Evolutionary conservation across 1,284 basidiomycete genomes (phyloP), one percentile per base, ranked within the genome.

Genomic region (Ganoderma lingzhi): DNA sequence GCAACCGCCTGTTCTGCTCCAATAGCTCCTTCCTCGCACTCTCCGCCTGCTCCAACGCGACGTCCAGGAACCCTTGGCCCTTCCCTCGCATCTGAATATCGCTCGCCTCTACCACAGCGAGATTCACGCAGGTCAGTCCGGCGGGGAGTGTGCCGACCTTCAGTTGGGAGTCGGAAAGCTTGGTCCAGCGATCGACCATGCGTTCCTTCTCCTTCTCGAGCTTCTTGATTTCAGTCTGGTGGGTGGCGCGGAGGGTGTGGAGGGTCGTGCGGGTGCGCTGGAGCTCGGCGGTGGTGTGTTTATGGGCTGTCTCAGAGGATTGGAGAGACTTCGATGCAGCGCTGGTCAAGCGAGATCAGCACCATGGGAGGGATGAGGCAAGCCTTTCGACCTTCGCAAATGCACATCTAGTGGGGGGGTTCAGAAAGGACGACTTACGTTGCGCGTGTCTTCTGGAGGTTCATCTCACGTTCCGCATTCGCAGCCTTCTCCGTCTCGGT

Each of bases 181-280:
- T 94, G 30, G 85, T 83, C 89, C 94, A 93, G 71, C 90, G 90
- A 51, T 93, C 93, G n/a, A 88, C 76, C 74, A 94, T 89, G 37
- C 90, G 87, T 75, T 96, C 95, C 39, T 93, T 81, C 66, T 96
- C 94, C 73, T 91, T 90, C 75, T 97, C 95, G 73, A 86, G 87
- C 81, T 91, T 94, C 85, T 93, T 95, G 39, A 93, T 79, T 76
- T 96, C 95, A 45, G 88, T 86, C 76, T 90, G 84, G 72, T 93
- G 87, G 0, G 89, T 86, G 45, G 87, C 83, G 32, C 93, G 88
- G 9, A 93, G 81, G 23, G 86, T 86, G 74, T 92, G 91, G 6
- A 94, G 76, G 0, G 87, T 79, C 0, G 87, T 85, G 55, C 90
- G 86, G 19, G 88, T 88, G 23, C 91, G 89, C 73, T 92, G 90